Evolutionary conservation across 2,329 filamentous ascomycete species (phyloP).

Genomic region (Aspergillus tamarii): DNA sequence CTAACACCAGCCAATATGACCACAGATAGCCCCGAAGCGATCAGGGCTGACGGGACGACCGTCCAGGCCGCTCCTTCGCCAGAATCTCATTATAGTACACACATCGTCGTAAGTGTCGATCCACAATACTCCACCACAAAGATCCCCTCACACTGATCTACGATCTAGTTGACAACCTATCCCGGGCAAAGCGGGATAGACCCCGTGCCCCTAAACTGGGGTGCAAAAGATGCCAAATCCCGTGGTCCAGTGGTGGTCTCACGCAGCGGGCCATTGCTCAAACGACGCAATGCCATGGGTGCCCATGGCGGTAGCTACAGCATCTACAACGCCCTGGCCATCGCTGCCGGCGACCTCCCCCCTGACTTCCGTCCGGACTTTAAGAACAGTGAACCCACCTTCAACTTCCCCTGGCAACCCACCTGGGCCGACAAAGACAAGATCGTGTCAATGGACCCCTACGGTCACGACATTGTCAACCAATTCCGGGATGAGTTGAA

Average conservation of each 20-base stretch:
- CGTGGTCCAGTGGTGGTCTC: constrained; percentile 88
- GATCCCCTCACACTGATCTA: constrained; percentile 17
- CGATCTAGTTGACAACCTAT: constrained; percentile 69
- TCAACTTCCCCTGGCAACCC: constrained; percentile 81
- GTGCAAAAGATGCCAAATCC: constrained; percentile 70
- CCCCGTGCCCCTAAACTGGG: constrained; percentile 87
- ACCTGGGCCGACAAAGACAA: constrained; percentile 90
- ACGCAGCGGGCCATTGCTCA: constrained; percentile 33
- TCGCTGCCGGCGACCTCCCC: constrained; percentile 87
- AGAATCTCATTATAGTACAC: constrained; percentile 34
- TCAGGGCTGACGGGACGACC: constrained; percentile 23
- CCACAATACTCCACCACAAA: neutral
- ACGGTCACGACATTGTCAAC: constrained; percentile 83
- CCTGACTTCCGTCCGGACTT: constrained; percentile 78
- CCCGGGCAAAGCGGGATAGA: constrained; percentile 93
- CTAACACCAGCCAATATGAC: constrained; percentile 20
- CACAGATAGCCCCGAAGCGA: constrained; percentile 21
- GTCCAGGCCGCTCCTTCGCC: constrained; percentile 26
- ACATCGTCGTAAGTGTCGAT: constrained; percentile 35
- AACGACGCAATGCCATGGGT: constrained; percentile 59
- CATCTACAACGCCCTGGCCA: constrained; percentile 90
- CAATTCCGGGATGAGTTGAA: constrained; percentile 77
- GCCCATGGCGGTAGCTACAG: constrained; percentile 90
- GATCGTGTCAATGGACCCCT: constrained; percentile 97
- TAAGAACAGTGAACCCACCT: constrained; percentile 90